Evolutionary conservation across 495 filamentous ascomycete genomes (phyloP), one percentile per base, ranked within the genome.

Genomic region (Aspergillus asperescens): DNA sequence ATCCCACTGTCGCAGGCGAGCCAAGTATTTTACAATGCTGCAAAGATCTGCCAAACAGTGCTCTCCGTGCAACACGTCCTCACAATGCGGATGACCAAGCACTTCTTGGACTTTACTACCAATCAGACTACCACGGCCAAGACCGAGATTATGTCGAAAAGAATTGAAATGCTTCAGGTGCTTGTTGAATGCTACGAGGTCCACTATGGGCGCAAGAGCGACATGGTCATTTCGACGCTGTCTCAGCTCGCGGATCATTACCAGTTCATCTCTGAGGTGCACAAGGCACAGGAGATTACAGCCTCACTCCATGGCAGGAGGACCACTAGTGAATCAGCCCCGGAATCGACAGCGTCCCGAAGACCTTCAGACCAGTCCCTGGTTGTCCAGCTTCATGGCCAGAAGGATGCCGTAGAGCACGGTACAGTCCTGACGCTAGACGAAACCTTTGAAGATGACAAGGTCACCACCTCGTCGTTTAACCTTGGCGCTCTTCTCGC

Each of bases 111-210:
- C 4, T 52, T 65, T 6, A 72, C 69, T 7, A 50, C 60, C 1
- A 54, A 58, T 7, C 57, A 63, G 13, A 52, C 62, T 5, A 64
- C 66, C 8, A 61, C 42, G 4, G 63, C 63, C 13, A 60, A 57
- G 40, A 69, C 69, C 5, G 66, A 68, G 16, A 63, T 71, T 44
- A 72, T 72, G 69, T 32, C 54, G 23, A 61, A 58, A 42, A 63
- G 69, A 4, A 60, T 66, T 32, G 59, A 67, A 28, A 52, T 67
- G 12, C 54, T 69, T 16, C 40, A 61, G 16, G 43, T 71, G 5
- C 38, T 72, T 3, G 55, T 72, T 4, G 69, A 72, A 52, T 61
- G 61, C 58, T 72, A 69, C 55, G 64, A 66, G 55, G 44, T 63
- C 7, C 64, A 69, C 52, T 72, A 72, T 29, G 67, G 67, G 3